Evolutionary conservation across 768 basidiomycete genomes (phyloP).

Genomic region (Amanita pseudoporphyria): DNA sequence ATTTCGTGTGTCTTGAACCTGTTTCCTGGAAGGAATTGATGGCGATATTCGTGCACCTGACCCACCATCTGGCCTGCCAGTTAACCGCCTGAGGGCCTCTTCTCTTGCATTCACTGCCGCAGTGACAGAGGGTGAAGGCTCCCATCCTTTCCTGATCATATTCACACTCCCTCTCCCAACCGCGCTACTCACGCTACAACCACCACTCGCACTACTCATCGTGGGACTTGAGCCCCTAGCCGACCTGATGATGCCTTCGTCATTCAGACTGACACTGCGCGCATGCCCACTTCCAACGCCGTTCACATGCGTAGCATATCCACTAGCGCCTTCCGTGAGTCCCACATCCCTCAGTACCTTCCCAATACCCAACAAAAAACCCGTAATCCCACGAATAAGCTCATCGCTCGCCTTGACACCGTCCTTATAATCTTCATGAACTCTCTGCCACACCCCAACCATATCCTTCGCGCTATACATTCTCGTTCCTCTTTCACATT

Average conservation of each 20-base stretch:
- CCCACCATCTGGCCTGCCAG: slow-evolving; percentile 26
- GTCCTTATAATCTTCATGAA: slow-evolving; percentile 68
- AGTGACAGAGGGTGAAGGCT: slow-evolving; percentile 16
- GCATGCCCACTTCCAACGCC: slow-evolving; percentile 26
- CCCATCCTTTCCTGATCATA: slow-evolving; percentile 41
- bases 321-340: slow-evolving; percentile 14
- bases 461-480: slow-evolving; percentile 22
- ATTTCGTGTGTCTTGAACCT: slow-evolving; percentile 12
- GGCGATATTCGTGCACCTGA: slow-evolving; percentile 26
- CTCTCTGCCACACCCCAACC: slow-evolving; percentile 54
- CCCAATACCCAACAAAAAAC: slow-evolving; percentile 67
- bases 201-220: slow-evolving; percentile 9
- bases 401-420: slow-evolving; percentile 68
- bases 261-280: slow-evolving; percentile 46
- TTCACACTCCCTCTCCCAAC: slow-evolving; percentile 44
- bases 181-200: slow-evolving; percentile 16
- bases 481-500: slow-evolving; percentile 9
- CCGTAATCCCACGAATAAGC: slow-evolving; percentile 66
- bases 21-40: slow-evolving; percentile 16
- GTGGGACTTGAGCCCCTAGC: slow-evolving; percentile 21
- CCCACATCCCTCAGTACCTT: slow-evolving; percentile 52
- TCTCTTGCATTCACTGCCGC: slow-evolving; percentile 24
- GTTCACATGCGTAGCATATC: slow-evolving; percentile 12
- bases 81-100: slow-evolving; percentile 26
- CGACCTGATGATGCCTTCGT: slow-evolving; percentile 26